Evolutionary conservation across 1,139 yeast genomes (phyloP).

Genomic region (Dujonia santamariae): DNA sequence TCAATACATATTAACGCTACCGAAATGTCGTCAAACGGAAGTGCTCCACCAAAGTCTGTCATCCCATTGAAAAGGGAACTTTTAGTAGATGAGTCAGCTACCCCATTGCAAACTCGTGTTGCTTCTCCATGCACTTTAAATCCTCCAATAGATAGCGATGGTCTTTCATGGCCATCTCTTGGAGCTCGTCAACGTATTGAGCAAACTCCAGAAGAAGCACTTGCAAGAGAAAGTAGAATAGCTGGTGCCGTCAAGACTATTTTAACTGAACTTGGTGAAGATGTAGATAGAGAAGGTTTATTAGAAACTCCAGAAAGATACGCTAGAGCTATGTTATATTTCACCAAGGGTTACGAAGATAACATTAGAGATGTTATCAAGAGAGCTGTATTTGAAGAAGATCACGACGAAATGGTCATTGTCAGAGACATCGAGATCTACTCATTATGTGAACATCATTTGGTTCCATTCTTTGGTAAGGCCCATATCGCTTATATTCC

Average conservation of each 20-base stretch:
- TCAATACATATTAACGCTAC: too few relatives aligned
- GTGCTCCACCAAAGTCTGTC: slow-evolving; percentile 20
- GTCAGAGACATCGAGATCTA: slow-evolving; percentile 91
- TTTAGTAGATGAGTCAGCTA: slow-evolving; percentile 11
- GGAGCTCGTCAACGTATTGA: slow-evolving; percentile 81
- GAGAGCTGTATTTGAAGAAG: slow-evolving; percentile 94
- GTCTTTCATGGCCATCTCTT: slow-evolving; percentile 90
- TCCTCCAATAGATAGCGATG: slow-evolving; percentile 88
- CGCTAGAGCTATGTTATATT: slow-evolving; percentile 92
- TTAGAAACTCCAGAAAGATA: slow-evolving; percentile 93
- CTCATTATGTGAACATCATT: slow-evolving; percentile 94
- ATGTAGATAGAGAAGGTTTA: slow-evolving; percentile 82
- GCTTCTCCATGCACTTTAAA: slow-evolving; percentile 80
- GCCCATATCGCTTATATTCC: slow-evolving; percentile 97
- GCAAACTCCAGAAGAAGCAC: slow-evolving; percentile 59
- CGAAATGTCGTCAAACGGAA: slow-evolving; percentile 14
- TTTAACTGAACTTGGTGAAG: slow-evolving; percentile 87
- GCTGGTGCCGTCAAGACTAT: slow-evolving; percentile 84
- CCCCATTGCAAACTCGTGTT: slow-evolving; percentile 73
- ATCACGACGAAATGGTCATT: slow-evolving; percentile 98
- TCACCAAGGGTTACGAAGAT: slow-evolving; percentile 96
- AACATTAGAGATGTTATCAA: slow-evolving; percentile 88
- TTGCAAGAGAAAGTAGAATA: slow-evolving; percentile 65
- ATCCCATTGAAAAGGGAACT: slow-evolving; percentile 20
- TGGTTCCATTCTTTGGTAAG: slow-evolving; percentile 95